A percentile compares a stretch with the other conserved stretches of the same genome.
phyloP scores from a whole-genome alignment of 352 stramenopile species.

The Globisporangium iwayamae region DNA sequence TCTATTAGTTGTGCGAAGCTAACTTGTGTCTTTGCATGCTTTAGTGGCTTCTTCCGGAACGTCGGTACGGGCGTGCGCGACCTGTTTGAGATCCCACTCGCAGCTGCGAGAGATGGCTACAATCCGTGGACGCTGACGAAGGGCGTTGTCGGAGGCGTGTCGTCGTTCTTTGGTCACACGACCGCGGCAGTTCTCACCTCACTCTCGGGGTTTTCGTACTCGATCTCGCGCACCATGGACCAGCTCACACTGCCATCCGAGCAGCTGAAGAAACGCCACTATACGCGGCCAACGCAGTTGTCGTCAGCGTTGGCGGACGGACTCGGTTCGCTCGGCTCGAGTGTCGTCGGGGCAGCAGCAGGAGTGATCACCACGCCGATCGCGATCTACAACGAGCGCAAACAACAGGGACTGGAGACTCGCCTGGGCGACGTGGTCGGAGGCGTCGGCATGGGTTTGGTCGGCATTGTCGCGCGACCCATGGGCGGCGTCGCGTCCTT shows the following conservation, averaged over 20 bases:
- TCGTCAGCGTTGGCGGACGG: constrained; percentile 60
- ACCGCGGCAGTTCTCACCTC: constrained; percentile 68
- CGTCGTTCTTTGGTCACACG: constrained; percentile 71
- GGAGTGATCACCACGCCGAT: constrained; percentile 78
- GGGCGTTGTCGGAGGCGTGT: constrained; percentile 58
- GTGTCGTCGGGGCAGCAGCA: constrained; percentile 69
- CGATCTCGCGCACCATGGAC: constrained; percentile 77
- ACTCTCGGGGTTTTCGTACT: constrained; percentile 78
- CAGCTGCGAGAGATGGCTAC: constrained; percentile 66
- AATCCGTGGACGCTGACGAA: constrained; percentile 75
- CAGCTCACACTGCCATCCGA: constrained; percentile 66
- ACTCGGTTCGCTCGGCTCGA: constrained; percentile 66
- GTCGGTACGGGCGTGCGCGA: constrained; percentile 67
- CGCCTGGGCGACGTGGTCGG: constrained; percentile 64
- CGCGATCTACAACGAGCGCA: constrained; percentile 66
- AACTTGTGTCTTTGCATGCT: neutral
- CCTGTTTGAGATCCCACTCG: constrained; percentile 73
- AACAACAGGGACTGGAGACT: constrained; percentile 52
- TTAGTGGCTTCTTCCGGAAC: constrained; percentile 72
- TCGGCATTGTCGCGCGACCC: constrained; percentile 72
- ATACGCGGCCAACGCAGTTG: constrained; percentile 59
- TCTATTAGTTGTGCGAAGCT: neutral
- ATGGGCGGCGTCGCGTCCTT: constrained; percentile 77
- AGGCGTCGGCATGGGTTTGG: constrained; percentile 72
- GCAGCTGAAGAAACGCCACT: constrained; percentile 58